Base-by-base conservation (phyloP, 2,329 filamentous ascomycete genomes). In the Exophiala bonariae region DNA sequence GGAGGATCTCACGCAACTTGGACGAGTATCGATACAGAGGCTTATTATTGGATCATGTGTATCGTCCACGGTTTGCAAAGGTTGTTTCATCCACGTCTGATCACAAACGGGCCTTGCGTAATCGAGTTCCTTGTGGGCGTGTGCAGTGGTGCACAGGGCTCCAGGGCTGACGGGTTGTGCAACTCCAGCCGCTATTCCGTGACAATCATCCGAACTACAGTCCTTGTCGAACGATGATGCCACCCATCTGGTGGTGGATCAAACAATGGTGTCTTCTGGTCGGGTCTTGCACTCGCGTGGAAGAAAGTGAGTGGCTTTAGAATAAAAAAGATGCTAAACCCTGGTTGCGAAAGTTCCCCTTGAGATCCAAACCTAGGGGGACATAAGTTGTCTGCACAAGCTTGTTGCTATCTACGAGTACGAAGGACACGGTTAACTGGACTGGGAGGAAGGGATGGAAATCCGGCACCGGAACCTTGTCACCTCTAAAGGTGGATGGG, bases 61-160 rank as follows among this genome's bases (percentile, higher is more conserved):
- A 18, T 26, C 14, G 4, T 48, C 26, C 47, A 50, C 14, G 18
- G 16, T 31, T 42, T 32, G 26, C 44, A n/a, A n/a, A 18, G 19
- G 13, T 44, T 43, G 51, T 54, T 51, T 54, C 51, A 54, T 46
- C 47, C 32, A 43, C 32, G 36, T 45, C 47, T 22, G 47, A 43
- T 26, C 23, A 26, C n/a, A n/a, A n/a, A n/a, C 23, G 23, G 23
- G 23, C 23, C 23, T 26, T 26, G 23, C 23, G 23, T 11, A 26
- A 26, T 26, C 23, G 23, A 11, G 11, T 26, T 11, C 23, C 23
- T 26, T 14, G 47, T n/a, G 36, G n/a, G 42, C 6, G 37, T 41
- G 37, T 26, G 28, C 32, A 37, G 30, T 38, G 32, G 38, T 18
- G 42, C 47, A 50, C 47, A 38, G 41, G 36, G 30, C 9, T 30